Base-by-base conservation (phyloP, 1,284 basidiomycete species). In the Fistulinella cinereoalba region DNA sequence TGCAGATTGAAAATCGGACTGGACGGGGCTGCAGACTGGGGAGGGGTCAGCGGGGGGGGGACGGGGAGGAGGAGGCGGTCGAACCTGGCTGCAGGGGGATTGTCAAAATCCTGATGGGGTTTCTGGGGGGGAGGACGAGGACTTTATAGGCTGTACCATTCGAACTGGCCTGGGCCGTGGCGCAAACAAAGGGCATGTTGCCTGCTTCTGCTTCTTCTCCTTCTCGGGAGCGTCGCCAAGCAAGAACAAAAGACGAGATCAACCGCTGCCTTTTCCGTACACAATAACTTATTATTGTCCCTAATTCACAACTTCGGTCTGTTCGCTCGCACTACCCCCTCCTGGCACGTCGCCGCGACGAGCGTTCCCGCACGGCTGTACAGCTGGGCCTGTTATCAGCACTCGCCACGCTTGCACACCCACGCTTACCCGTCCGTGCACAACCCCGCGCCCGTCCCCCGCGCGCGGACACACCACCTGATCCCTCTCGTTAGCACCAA, bases 281-380 rank as follows among this genome's bases (percentile, higher is more conserved):
- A 64, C 66, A 64, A 64, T 64, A 67, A 37, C 38, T 46, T 57
- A 58, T 57, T 40, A 50, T 43, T 38, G 45, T 32, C 51, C 43
- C 50, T 57, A 47, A 57, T 19, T 22, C 41, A 55, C 55, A 10
- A 73, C 75, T 9, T 66, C 74, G 72, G 71, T 47, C 76, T 69
- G 51, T 79, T 73, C 16, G 82, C 80, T 28, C 86, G 76, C 31
- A 87, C 69, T 3, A 88, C 88, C 3, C 92, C 92, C 71, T 95
- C 92, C 64, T 96, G 92, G 18, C 81, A 79, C 27, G 83, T 85
- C 9, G 88, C 79, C 11, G 92, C 92, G 15, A 93, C 73, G 18
- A 95, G 71, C 10, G 66, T 76, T 5, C 92, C 92, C 19, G 73
- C 68, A 28, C 75, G 75, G 6, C 86, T 83, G 62, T 90, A 94